These are phyloP conservation scores for Penicillium sp. DNA, from an alignment of 2,329 filamentous ascomycete genomes.

Conservation along the genomic window DNA sequence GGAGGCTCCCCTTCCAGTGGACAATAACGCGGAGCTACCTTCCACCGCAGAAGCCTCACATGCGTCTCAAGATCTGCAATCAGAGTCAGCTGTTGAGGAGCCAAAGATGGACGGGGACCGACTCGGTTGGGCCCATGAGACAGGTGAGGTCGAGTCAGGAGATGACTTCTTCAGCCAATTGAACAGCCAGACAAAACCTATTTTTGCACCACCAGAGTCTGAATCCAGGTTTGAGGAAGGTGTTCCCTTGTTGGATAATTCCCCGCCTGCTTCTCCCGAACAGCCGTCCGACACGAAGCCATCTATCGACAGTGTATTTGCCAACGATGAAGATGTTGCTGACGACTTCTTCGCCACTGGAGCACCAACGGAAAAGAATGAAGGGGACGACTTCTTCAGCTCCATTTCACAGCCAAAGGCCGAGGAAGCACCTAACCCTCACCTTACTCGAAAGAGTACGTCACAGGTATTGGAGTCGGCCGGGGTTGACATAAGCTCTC, in stretches of 20 bases:
- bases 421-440: slow-evolving; percentile 16
- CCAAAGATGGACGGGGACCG: slow-evolving; percentile 17
- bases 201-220: slow-evolving; percentile 40
- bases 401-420: slow-evolving; percentile 21
- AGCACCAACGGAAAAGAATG: neutral
- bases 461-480: slow-evolving; percentile 63
- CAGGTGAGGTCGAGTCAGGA: slow-evolving; percentile 50
- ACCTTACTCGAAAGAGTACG: slow-evolving; percentile 69
- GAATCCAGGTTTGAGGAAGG: slow-evolving; percentile 71
- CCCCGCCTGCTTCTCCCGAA: slow-evolving; percentile 21
- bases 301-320: slow-evolving; percentile 39
- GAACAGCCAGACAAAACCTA: slow-evolving; percentile 43
- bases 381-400: slow-evolving; percentile 34
- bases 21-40: neutral
- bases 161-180: slow-evolving; percentile 65
- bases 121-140: slow-evolving; percentile 49
- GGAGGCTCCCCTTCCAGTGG: no score
- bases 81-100: slow-evolving; percentile 7
- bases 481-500: slow-evolving; percentile 36
- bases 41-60: neutral
- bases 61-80: slow-evolving; percentile 2
- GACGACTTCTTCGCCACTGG: slow-evolving; percentile 39
- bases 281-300: slow-evolving; percentile 28
- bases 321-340: slow-evolving; percentile 39
- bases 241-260: slow-evolving; percentile 60